Conservation (phyloP, 805 yeast genomes). For the Yarrowia porcina region DNA sequence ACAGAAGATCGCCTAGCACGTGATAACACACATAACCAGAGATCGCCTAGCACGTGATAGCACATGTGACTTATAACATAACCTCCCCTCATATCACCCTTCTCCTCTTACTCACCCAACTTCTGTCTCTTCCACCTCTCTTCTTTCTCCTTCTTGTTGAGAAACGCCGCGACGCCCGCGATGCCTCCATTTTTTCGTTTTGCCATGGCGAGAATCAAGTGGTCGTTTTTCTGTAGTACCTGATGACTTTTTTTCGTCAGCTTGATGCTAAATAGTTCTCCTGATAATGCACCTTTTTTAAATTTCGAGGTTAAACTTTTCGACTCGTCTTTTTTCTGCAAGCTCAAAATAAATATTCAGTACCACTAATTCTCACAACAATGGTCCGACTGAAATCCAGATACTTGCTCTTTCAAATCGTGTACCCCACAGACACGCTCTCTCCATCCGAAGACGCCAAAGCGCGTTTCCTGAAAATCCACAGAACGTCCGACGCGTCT, state of each 20-base stretch:
- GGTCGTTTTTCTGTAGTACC: too few species aligned
- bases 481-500: conserved; percentile 33
- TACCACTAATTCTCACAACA: too few species aligned
- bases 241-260: too few species aligned
- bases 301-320: too few species aligned
- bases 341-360: background rate
- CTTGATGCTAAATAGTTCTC: too few species aligned
- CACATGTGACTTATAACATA: too few species aligned
- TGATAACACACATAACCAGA: background rate
- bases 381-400: conserved; percentile 91
- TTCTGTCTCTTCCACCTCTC: background rate
- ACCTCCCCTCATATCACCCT: too few species aligned
- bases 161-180: background rate
- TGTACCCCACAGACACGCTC: conserved; percentile 52
- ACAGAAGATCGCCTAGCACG: too few species aligned
- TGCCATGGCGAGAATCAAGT: too few species aligned
- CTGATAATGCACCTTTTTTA: background rate
- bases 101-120: background rate
- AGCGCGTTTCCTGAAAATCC: conserved; percentile 25
- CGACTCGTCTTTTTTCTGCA: background rate
- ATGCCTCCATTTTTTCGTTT: background rate
- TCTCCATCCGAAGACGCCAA: conserved; percentile 27
- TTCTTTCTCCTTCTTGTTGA: background rate
- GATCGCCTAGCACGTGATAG: too few species aligned
- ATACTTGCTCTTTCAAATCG: conserved; percentile 74